phyloP scores from a whole-genome alignment of 1,284 basidiomycete species.

The Paramarasmius palmivorus region DNA sequence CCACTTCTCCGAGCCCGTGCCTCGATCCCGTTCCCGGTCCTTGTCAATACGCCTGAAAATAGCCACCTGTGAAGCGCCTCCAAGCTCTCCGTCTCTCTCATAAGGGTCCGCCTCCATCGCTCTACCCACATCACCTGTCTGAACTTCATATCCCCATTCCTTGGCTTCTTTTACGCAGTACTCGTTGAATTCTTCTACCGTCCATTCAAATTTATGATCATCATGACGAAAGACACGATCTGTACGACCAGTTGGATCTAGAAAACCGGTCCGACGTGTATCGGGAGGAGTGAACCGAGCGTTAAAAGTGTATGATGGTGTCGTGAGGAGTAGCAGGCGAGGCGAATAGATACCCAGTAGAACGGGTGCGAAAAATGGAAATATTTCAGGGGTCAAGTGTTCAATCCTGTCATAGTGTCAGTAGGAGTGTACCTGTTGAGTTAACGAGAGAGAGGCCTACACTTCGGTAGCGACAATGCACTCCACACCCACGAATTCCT shows the following conservation, averaged over 20 bases:
- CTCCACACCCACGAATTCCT: conserved; percentile 72
- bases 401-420: conserved; percentile 68
- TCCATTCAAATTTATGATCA: conserved; percentile 97
- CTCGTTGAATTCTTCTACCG: conserved; percentile 69
- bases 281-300: conserved; percentile 75
- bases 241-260: conserved; percentile 78
- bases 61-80: conserved; percentile 76
- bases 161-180: conserved; percentile 70
- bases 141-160: conserved; percentile 76
- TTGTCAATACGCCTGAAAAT: conserved; percentile 52
- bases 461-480: conserved; percentile 89
- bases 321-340: conserved; percentile 79
- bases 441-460: conserved; percentile 39
- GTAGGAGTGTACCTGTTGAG: conserved; percentile 1
- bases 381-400: conserved; percentile 72
- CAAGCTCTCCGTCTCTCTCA: conserved; percentile 62
- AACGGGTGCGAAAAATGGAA: conserved; percentile 79
- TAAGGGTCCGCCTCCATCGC: conserved; percentile 63
- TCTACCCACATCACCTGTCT: conserved; percentile 55
- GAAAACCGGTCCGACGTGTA: conserved; percentile 52
- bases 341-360: conserved; percentile 87
- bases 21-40: conserved; percentile 32
- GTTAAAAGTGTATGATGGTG: conserved; percentile 91
- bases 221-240: conserved; percentile 73
- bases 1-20: conserved; percentile 32